phyloP scores from a whole-genome alignment of 177 flowering plant genomes.

The Vitis hybrid region DNA sequence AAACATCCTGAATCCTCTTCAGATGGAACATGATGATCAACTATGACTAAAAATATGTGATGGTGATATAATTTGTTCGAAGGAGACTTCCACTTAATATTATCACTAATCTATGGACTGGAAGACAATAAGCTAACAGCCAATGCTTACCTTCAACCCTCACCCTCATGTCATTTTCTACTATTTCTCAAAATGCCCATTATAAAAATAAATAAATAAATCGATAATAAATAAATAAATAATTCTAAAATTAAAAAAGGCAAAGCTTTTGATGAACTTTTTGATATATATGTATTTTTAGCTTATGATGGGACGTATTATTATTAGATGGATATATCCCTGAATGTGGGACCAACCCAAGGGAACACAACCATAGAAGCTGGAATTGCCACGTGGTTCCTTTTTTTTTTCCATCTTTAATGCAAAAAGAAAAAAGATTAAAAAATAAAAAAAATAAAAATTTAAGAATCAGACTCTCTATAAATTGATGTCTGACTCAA shows the following conservation, averaged over 20 bases:
- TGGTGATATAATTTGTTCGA: too few relatives aligned
- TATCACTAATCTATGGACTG: too few relatives aligned
- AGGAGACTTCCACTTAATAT: too few relatives aligned
- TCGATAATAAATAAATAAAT: not conserved
- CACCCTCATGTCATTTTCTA: slow-evolving; percentile 1
- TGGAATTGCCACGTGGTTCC: slow-evolving; percentile 40
- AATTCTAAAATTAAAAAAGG: not conserved
- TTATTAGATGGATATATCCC: slow-evolving; percentile 28
- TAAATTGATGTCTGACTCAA: not conserved
- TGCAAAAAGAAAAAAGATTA: not conserved
- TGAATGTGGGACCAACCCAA: slow-evolving; percentile 28
- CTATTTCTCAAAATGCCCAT: not conserved
- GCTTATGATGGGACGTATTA: slow-evolving; percentile 10
- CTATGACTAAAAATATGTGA: too few relatives aligned
- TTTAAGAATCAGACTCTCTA: not conserved
- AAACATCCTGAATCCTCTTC: too few relatives aligned
- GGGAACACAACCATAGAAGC: slow-evolving; percentile 35
- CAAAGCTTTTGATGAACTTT: not conserved
- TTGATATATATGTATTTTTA: not conserved
- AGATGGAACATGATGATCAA: too few relatives aligned
- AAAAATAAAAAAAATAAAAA: slow-evolving; percentile 12
- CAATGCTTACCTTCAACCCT: too few relatives aligned
- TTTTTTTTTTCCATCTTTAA: not conserved
- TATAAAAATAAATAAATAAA: not conserved
- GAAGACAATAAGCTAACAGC: too few relatives aligned